These are phyloP conservation scores for Dipodascus geniculatus DNA, from an alignment of 805 yeast species.

Conservation along the genomic window DNA sequence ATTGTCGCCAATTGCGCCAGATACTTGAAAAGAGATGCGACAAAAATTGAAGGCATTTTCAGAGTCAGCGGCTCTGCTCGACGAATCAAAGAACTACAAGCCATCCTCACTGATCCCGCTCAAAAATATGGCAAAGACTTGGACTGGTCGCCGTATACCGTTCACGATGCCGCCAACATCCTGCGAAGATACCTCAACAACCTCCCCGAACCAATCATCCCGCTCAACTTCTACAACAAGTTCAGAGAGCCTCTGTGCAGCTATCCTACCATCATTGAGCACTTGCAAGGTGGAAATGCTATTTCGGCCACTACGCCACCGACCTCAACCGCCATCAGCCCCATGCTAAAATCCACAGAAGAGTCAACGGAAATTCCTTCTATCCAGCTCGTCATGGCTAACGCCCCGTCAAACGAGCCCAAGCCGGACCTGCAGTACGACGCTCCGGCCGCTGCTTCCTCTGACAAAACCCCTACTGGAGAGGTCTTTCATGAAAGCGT, in stretches of 20 bases:
- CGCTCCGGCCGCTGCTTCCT: no score
- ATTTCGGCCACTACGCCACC: conserved; percentile 7
- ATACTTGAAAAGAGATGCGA: conserved; percentile 55
- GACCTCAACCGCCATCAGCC: background rate
- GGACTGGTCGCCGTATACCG: conserved; percentile 87
- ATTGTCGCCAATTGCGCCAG: conserved; percentile 95
- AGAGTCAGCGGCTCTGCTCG: conserved; percentile 87
- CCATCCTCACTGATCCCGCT: conserved; percentile 76
- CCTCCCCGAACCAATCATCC: conserved; percentile 86
- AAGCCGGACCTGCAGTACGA: no score
- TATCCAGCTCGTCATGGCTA: background rate
- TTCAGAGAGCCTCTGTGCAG: conserved; percentile 68
- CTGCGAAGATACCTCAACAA: conserved; percentile 77
- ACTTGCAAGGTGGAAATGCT: conserved; percentile 48
- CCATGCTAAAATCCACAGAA: background rate
- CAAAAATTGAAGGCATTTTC: conserved; percentile 81
- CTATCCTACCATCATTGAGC: conserved; percentile 50
- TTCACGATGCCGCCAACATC: conserved; percentile 92
- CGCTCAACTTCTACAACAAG: conserved; percentile 58
- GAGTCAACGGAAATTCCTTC: background rate
- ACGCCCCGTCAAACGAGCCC: background rate
- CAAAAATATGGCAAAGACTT: conserved; percentile 72
- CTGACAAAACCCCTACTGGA: no score
- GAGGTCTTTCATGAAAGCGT: no score
- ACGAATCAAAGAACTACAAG: conserved; percentile 76